Evolutionary conservation across 116 monocot genomes (phyloP), one percentile per base, ranked within the genome.

Genomic region (Iris pallida): DNA sequence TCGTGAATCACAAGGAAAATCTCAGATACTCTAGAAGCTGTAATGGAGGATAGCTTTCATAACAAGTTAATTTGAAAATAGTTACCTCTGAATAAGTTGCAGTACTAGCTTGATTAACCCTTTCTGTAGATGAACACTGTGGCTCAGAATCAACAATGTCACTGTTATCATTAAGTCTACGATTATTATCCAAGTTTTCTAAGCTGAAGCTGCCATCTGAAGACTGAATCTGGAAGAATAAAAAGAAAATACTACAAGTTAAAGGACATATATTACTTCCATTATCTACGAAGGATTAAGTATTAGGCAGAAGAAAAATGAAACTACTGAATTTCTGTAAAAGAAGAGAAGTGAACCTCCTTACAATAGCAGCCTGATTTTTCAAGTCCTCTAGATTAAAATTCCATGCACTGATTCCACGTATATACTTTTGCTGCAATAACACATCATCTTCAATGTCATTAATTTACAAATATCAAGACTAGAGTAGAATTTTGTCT

Each of bases 381-480:
- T 90, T 98, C 75, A 98, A 78, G 49, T 98, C 97, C 55, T 98
- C 93, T 40, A 98, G 55, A 76, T 98, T 92, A 73, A 98, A 98
- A 76, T 98, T 92, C 97, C 97, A 98, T 18, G 73, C 93, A 71
- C 97, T 98, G 61, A 98, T 87, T 76, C 97, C 97, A 46, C 81
- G 75, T 59, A 92, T 98, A 59, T 98, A 98, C 53, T 92, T n/a
- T n/a, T n/a, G n/a, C n/a, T n/a, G n/a, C n/a, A n/a, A n/a, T n/a
- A n/a, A n/a, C n/a, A n/a, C n/a, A n/a, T n/a, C n/a, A n/a, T n/a
- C n/a, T n/a, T n/a, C n/a, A n/a, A n/a, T n/a, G n/a, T n/a, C n/a
- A n/a, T n/a, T n/a, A n/a, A n/a, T n/a, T n/a, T n/a, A n/a, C n/a
- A n/a, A n/a, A n/a, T n/a, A n/a, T n/a, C n/a, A n/a, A n/a, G n/a